Conservation (phyloP, 257 asterid genomes). For the Solanum dulcamara region DNA sequence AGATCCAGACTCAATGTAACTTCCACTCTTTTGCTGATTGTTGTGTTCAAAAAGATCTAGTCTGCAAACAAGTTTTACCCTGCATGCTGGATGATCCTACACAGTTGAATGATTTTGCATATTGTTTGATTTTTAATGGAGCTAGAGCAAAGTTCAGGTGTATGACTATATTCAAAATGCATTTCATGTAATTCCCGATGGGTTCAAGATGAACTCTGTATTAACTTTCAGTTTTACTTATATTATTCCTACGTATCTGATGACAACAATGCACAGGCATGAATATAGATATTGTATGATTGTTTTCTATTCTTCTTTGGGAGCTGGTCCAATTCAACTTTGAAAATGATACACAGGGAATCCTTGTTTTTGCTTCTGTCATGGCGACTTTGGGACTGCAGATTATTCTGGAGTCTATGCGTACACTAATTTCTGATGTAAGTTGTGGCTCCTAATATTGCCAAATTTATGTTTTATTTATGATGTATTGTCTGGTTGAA, state of each 20-base stretch:
- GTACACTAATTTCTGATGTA: constrained; percentile 30
- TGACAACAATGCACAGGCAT: background rate
- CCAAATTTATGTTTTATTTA: background rate
- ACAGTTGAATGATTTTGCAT: background rate
- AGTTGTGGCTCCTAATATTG: background rate
- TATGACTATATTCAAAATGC: background rate
- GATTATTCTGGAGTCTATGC: constrained; percentile 39
- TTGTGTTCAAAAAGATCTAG: background rate
- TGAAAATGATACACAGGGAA: constrained; percentile 27
- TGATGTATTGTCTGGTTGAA: background rate
- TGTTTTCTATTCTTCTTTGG: background rate
- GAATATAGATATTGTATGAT: background rate
- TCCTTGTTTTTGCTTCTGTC: constrained; percentile 53
- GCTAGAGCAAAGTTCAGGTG: background rate
- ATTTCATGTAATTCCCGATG: background rate
- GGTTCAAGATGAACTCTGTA: background rate
- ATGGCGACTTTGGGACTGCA: constrained; percentile 52
- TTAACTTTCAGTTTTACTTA: background rate
- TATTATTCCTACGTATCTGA: background rate
- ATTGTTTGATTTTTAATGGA: background rate
- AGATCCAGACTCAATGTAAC: background rate
- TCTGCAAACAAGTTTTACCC: background rate
- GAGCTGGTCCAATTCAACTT: background rate
- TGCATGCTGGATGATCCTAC: background rate
- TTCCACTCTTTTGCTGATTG: background rate